phyloP scores from a whole-genome alignment of 2,329 filamentous ascomycete species.

The Aureobasidium sp. region DNA sequence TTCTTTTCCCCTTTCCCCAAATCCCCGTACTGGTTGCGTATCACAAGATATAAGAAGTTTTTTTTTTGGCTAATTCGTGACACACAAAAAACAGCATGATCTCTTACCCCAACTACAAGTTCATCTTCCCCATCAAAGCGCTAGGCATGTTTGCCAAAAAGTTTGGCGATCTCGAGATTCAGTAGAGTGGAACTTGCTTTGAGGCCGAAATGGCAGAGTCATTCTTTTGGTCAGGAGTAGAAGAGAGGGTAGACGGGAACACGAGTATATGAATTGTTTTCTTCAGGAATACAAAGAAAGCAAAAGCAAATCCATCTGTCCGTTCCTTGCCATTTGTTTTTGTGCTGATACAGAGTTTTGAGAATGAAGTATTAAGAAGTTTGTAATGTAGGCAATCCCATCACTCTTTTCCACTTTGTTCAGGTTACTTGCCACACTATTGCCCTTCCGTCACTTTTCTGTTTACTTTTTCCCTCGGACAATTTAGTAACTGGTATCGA shows the following conservation, averaged over 20 bases:
- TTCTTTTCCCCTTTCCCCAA: not conserved
- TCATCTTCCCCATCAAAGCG: conserved; percentile 89
- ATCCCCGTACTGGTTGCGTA: too few relatives aligned
- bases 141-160: conserved; percentile 77
- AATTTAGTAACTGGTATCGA: not conserved
- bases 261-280: too few relatives aligned
- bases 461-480: not conserved
- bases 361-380: too few relatives aligned
- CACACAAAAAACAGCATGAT: conserved; percentile 63
- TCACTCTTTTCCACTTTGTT: too few relatives aligned
- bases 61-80: not conserved
- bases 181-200: conserved; percentile 19
- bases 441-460: not conserved
- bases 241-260: too few relatives aligned
- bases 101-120: conserved; percentile 98
- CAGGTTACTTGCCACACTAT: too few relatives aligned
- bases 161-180: conserved; percentile 59
- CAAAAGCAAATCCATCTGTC: too few relatives aligned
- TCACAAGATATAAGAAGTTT: too few relatives aligned
- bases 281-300: too few relatives aligned
- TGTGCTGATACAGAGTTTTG: too few relatives aligned
- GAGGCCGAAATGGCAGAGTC: not conserved
- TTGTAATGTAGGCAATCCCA: too few relatives aligned
- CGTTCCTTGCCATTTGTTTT: too few relatives aligned
- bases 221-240: not conserved